Evolutionary conservation across 1,284 basidiomycete genomes (phyloP).

Genomic region (Pisolithus thermaeus): DNA sequence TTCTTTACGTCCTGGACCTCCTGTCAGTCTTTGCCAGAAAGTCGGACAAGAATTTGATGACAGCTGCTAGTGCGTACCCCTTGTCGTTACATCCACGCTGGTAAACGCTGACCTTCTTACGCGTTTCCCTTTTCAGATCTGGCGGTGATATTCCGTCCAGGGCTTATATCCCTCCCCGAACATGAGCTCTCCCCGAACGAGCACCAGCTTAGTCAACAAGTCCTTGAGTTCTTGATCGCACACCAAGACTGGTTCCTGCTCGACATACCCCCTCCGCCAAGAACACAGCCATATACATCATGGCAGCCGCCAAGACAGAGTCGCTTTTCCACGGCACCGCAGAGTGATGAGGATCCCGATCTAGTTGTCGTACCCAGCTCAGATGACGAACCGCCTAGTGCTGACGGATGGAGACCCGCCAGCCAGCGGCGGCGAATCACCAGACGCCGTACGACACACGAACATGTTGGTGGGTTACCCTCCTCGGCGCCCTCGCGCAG

Average conservation of each 20-base stretch:
- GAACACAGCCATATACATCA: slow-evolving; percentile 27
- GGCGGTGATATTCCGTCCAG: slow-evolving; percentile 92
- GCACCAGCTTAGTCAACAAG: slow-evolving; percentile 82
- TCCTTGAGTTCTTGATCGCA: slow-evolving; percentile 91
- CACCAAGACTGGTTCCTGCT: slow-evolving; percentile 85
- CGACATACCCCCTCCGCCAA: slow-evolving; percentile 67
- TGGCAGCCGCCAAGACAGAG: slow-evolving; percentile 21
- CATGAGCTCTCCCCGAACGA: slow-evolving; percentile 81
- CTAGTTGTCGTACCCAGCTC: slow-evolving; percentile 35
- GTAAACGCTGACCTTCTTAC: not conserved
- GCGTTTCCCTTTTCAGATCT: slow-evolving; percentile 52
- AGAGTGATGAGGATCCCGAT: slow-evolving; percentile 29
- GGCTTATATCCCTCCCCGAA: slow-evolving; percentile 81
- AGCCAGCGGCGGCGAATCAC: slow-evolving; percentile 36
- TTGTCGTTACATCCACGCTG: not conserved
- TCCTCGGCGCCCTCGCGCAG: slow-evolving; percentile 30
- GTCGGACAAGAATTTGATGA: slow-evolving; percentile 93
- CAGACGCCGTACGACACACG: slow-evolving; percentile 52
- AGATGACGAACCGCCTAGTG: slow-evolving; percentile 39
- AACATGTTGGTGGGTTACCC: slow-evolving; percentile 43
- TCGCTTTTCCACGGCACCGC: slow-evolving; percentile 1
- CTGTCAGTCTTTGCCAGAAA: slow-evolving; percentile 92
- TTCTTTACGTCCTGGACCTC: slow-evolving; percentile 94
- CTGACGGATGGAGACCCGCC: slow-evolving; percentile 46
- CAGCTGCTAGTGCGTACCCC: slow-evolving; percentile 71